Conservation (phyloP, 2,329 filamentous ascomycete genomes). For the Pleoardoris graminearum region DNA sequence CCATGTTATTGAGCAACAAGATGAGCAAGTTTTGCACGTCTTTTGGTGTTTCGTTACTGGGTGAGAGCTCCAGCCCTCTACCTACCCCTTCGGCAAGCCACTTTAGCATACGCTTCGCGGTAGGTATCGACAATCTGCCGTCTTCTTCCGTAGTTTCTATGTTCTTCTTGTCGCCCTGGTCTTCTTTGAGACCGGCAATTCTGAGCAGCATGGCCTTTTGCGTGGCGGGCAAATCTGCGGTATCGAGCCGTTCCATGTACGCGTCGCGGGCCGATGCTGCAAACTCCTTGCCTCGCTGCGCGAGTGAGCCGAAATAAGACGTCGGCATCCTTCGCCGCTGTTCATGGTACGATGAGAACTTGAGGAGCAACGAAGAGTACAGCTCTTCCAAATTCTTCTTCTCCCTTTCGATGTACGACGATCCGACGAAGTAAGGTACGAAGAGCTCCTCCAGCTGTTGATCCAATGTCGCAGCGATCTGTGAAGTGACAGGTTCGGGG, state of each 20-base stretch:
- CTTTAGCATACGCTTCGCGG: slow-evolving; percentile 96
- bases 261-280: slow-evolving; percentile 86
- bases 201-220: slow-evolving; percentile 89
- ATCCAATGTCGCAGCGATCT: slow-evolving; percentile 74
- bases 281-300: slow-evolving; percentile 86
- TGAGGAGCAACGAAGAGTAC: slow-evolving; percentile 91
- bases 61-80: slow-evolving; percentile 85
- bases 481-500: slow-evolving; percentile 84
- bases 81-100: slow-evolving; percentile 97
- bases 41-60: slow-evolving; percentile 85
- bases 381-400: slow-evolving; percentile 74
- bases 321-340: slow-evolving; percentile 84
- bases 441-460: slow-evolving; percentile 68
- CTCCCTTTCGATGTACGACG: slow-evolving; percentile 67
- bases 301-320: slow-evolving; percentile 89
- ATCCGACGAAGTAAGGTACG: slow-evolving; percentile 67
- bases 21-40: slow-evolving; percentile 85
- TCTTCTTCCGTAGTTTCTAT: slow-evolving; percentile 92
- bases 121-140: slow-evolving; percentile 77
- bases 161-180: slow-evolving; percentile 76
- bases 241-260: slow-evolving; percentile 86
- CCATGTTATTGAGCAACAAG: slow-evolving; percentile 83
- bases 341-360: slow-evolving; percentile 94
- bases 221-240: slow-evolving; percentile 81
- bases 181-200: slow-evolving; percentile 79